Evolutionary conservation across 1,284 basidiomycete species (phyloP).

Genomic region (Meripilus lineatus): DNA sequence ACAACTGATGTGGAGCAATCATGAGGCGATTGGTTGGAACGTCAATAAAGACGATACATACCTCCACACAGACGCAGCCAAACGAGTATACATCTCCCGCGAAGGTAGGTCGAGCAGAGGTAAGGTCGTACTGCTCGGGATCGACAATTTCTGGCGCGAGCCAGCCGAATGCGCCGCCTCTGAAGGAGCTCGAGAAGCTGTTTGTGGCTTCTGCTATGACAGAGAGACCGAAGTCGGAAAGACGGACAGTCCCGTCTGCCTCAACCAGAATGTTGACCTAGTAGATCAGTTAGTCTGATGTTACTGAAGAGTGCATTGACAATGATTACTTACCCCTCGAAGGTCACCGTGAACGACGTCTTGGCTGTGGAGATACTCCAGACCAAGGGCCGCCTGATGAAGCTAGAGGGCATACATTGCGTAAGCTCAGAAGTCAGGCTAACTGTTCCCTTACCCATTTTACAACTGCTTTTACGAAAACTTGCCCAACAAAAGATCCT

Average conservation of each 20-base stretch:
- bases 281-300: not conserved
- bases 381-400: constrained; percentile 1
- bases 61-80: constrained; percentile 7
- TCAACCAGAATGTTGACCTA: constrained; percentile 9
- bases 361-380: constrained; percentile 10
- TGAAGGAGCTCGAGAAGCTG: not conserved
- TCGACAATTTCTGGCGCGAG: constrained; percentile 7
- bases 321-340: constrained; percentile 6
- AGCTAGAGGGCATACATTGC: constrained; percentile 3
- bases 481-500: not conserved
- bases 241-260: not conserved
- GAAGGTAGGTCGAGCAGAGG: not conserved
- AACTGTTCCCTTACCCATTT: not conserved
- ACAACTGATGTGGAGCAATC: not conserved
- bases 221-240: constrained; percentile 7
- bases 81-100: constrained; percentile 5
- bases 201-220: not conserved
- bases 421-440: not conserved
- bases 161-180: not conserved
- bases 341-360: constrained; percentile 10
- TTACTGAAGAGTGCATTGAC: not conserved
- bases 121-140: not conserved
- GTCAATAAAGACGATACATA: not conserved
- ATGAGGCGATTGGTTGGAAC: not conserved
- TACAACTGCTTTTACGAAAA: not conserved